Evolutionary conservation across 139 green algal genomes (phyloP), one percentile per base, ranked within the genome.

Genomic region (Auxenochlorella protothecoides): DNA sequence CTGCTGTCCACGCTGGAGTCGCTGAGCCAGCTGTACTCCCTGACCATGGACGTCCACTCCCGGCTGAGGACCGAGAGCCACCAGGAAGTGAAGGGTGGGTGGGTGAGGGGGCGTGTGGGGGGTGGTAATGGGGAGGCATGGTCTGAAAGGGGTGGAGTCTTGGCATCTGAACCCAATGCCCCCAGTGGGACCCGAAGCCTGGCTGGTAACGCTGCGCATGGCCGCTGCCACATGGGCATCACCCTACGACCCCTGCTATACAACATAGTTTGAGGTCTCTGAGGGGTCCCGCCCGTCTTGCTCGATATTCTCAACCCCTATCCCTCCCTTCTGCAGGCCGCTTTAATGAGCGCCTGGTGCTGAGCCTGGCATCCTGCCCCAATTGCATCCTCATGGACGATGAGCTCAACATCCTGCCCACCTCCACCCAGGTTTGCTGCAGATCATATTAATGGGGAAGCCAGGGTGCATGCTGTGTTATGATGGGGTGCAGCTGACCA

Each of bases 311-410:
- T 44, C 27, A 44, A 44, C 27, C 27, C 27, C 27, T 1, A 44
- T 44, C 27, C 27, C 27, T 44, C 8, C 27, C 16, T 66, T 27
- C 6, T 66, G 78, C 86, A 79, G 88, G 83, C 14, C 85, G 94
- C 53, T 98, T 99, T 86, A 99, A 99, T 79, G 95, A 99, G 87
- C 89, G 95, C 13, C 80, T 99, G 74, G 92, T 97, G 72, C 86
- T 99, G 69, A 94, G 85, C 2, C 83, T 99, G 68, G 91, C 94
- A 13, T 82, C 74, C 69, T 93, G 85, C 78, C 81, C 76, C 5
- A 82, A 82, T 70, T 95, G 87, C 85, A 83, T 98, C 15, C 79
- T 99, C 27, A 92, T 98, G 85, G 94, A 99, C 68, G 95, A 99
- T 72, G 95, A 99, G 85, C 87, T 99, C 66, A 99, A 99, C 81